Conservation (phyloP, 2,329 filamentous ascomycete genomes). For the Chrysoporthe deuterocubensis region DNA sequence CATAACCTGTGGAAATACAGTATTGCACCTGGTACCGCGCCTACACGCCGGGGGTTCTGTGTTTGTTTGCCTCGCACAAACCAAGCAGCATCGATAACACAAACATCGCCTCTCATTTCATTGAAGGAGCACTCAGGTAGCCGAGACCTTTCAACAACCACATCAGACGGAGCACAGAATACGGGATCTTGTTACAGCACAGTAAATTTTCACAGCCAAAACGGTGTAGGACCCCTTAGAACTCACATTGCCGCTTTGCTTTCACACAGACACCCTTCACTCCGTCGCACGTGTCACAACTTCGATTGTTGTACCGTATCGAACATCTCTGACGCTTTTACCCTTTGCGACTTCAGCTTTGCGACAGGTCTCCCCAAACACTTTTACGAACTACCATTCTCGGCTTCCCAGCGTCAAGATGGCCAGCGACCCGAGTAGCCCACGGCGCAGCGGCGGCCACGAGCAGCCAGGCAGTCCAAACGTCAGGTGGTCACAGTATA, state of each 20-base stretch:
- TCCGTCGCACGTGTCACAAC: conserved; percentile 12
- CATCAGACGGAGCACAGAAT: background rate
- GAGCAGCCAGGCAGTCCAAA: background rate
- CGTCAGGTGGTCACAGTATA: conserved; percentile 17
- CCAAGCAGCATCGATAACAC: background rate
- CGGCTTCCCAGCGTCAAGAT: background rate
- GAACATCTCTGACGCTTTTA: background rate
- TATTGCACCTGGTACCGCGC: background rate
- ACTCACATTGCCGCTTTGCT: background rate
- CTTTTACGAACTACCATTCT: background rate
- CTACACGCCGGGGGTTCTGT: background rate
- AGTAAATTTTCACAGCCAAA: background rate
- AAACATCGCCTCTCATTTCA: conserved; percentile 4
- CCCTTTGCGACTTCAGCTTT: background rate
- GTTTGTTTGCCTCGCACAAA: conserved; percentile 24
- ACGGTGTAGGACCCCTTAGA: background rate
- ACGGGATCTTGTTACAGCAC: background rate
- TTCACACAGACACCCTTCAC: conserved; percentile 2
- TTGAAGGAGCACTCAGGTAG: conserved; percentile 8
- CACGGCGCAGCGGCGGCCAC: conserved; percentile 2
- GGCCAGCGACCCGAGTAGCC: background rate
- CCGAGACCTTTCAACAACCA: conserved; percentile 5
- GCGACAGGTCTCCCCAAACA: background rate
- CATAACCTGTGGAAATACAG: background rate
- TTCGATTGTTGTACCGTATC: conserved; percentile 3